Base-by-base conservation (phyloP, 2,329 filamentous ascomycete species). In the Neopestalotiopsis sp. region DNA sequence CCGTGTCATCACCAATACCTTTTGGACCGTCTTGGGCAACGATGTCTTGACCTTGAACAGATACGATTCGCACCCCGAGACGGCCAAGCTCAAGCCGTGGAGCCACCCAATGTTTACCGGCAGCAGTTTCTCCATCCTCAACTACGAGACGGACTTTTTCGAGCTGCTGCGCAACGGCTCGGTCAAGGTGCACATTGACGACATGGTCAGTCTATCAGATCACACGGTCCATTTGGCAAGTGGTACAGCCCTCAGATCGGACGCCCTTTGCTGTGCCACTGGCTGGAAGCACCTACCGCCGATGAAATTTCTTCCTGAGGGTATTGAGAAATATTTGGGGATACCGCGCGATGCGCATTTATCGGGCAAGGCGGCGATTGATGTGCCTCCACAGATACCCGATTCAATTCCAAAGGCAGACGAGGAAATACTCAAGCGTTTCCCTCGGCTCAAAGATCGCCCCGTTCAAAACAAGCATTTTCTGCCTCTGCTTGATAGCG, bases 121-220 rank as follows among this genome's bases (percentile, higher is more conserved):
- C 1, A 85, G 83, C 12, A 84, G 83, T 0, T 80, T 91, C 40
- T 86, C 86, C 61, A 90, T 91, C 38, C 81, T 89, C 68, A 92
- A 91, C 74, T 91, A 89, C 72, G 65, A 74, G 0, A 84, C 81
- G 3, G 81, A 87, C 71, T 85, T 91, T 73, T 87, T 90, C 74
- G 84, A 88, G 5, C 78, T 89, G 13, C 82, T 92, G 12, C 81
- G 81, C 59, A 75, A 82, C 4, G 86, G 86, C 3, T 82, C 80
- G n/a, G 85, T 91, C 42, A 81, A 81, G 20, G 79, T 92, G 0
- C 83, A 90, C 63, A 76, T 89, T 7, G 84, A 84, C 40, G 87
- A 91, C 61, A 82, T 92, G 4, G 77, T 79, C 2, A 79, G 79
- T 28, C 80, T 91, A 3, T 81, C 82, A 0, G 69, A 49, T 20